Percentiles rank a stretch among this genome's conserved stretches.
phyloP scores from a whole-genome alignment of 257 asterid genomes.

The Coffea canephora region DNA sequence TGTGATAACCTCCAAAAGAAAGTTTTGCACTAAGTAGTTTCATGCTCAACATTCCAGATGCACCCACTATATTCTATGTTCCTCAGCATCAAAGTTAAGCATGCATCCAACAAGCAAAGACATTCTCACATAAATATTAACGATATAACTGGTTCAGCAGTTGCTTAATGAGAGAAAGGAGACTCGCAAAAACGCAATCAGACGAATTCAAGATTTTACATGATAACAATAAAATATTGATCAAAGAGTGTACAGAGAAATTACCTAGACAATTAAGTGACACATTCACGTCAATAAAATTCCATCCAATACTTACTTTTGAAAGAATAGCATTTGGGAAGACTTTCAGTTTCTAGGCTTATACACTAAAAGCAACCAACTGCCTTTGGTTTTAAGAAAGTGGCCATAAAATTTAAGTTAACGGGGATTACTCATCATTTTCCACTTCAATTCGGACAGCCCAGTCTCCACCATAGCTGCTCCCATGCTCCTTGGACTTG shows the following conservation, averaged over 20 bases:
- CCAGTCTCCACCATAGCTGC: conserved; percentile 99
- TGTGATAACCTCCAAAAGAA: neutral
- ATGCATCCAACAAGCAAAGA: neutral
- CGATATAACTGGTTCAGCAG: neutral
- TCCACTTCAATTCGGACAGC: conserved; percentile 72
- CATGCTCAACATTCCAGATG: neutral
- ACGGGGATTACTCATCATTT: conserved; percentile 52
- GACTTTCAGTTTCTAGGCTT: neutral
- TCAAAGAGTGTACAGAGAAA: neutral
- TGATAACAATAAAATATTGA: neutral
- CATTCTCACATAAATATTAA: neutral
- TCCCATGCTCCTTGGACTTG: conserved; percentile 65
- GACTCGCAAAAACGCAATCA: neutral
- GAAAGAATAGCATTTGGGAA: neutral
- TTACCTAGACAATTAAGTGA: neutral
- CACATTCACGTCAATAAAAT: neutral
- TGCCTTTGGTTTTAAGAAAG: conserved; percentile 7
- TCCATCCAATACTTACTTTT: neutral
- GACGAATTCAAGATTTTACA: neutral
- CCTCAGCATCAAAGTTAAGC: neutral
- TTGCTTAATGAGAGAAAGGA: neutral
- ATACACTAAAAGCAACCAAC: conserved; percentile 8
- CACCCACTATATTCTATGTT: neutral
- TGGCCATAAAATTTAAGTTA: conserved; percentile 26
- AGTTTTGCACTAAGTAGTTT: neutral